Percentiles rank a stretch among this genome's conserved stretches.
Conservation (phyloP, 1,139 yeast genomes). For the Debaryomyces psychrophilus region DNA sequence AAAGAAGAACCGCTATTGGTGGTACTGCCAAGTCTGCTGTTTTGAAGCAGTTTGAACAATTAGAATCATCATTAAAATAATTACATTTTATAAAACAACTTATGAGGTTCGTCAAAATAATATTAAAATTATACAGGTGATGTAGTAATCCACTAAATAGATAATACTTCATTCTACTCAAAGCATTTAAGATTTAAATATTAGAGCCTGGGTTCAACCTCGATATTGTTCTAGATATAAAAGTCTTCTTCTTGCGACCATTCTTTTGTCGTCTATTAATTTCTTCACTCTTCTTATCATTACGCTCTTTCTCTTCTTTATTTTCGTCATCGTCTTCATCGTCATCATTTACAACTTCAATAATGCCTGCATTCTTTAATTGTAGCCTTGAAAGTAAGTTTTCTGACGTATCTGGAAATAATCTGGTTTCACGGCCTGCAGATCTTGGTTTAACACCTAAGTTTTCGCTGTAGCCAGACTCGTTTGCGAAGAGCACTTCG, state of each 20-base stretch:
- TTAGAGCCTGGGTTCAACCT: neutral
- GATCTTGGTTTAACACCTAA: neutral
- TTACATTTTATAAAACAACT: neutral
- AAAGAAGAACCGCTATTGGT: constrained; percentile 94
- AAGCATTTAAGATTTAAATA: neutral
- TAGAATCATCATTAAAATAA: constrained; percentile 33
- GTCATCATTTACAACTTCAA: neutral
- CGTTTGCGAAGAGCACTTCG: neutral
- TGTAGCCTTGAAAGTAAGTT: constrained; percentile 4
- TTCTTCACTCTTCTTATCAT: neutral
- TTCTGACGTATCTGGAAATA: constrained; percentile 5
- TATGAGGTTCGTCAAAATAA: neutral
- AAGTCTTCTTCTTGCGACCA: neutral
- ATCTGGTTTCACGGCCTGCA: neutral
- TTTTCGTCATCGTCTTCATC: neutral
- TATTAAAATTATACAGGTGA: neutral
- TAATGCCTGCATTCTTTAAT: constrained; percentile 1
- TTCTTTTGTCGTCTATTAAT: neutral
- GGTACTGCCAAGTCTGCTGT: constrained; percentile 97
- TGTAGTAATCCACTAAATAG: neutral
- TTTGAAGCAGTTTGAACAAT: constrained; percentile 61
- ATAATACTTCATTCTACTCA: neutral
- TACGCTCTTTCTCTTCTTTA: neutral
- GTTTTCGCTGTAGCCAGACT: too few relatives aligned
- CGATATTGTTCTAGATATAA: neutral